phyloP scores from a whole-genome alignment of 805 yeast genomes.

The Candida quercuum region DNA sequence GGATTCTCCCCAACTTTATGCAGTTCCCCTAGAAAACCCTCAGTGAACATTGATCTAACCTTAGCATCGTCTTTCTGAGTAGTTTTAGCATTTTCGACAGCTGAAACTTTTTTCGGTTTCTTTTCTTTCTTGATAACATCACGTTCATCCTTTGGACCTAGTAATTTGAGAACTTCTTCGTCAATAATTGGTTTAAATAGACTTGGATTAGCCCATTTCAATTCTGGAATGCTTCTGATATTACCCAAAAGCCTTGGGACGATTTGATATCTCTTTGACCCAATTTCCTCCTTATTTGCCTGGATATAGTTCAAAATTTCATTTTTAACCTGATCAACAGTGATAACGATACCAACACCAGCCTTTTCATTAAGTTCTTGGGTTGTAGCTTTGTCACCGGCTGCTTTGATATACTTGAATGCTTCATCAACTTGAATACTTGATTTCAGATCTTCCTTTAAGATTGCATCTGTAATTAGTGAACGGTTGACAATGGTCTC shows the following conservation, averaged over 20 bases:
- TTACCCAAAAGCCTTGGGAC: slow-evolving; percentile 76
- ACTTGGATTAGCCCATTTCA: slow-evolving; percentile 92
- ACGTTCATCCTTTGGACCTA: slow-evolving; percentile 96
- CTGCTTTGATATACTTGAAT: slow-evolving; percentile 59
- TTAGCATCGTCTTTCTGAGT: slow-evolving; percentile 16
- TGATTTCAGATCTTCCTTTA: slow-evolving; percentile 58
- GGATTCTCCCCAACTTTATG: slow-evolving; percentile 96
- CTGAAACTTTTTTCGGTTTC: slow-evolving; percentile 40
- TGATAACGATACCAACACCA: slow-evolving; percentile 78
- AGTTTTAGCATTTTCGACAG: slow-evolving; percentile 20
- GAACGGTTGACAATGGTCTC: slow-evolving; percentile 41
- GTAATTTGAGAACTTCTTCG: slow-evolving; percentile 55
- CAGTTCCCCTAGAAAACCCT: slow-evolving; percentile 92
- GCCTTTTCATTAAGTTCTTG: slow-evolving; percentile 56
- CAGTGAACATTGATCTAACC: slow-evolving; percentile 78
- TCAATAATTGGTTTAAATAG: slow-evolving; percentile 86
- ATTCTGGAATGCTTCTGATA: slow-evolving; percentile 62
- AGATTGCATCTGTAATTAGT: slow-evolving; percentile 55
- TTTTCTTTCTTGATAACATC: slow-evolving; percentile 78
- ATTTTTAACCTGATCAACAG: slow-evolving; percentile 56
- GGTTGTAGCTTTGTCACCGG: slow-evolving; percentile 37
- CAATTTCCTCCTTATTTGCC: slow-evolving; percentile 52
- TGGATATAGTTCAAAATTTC: slow-evolving; percentile 58
- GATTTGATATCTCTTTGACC: slow-evolving; percentile 68
- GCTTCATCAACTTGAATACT: slow-evolving; percentile 78